phyloP scores from a whole-genome alignment of 169 alveolate species.

The Eimeria mitis region DNA sequence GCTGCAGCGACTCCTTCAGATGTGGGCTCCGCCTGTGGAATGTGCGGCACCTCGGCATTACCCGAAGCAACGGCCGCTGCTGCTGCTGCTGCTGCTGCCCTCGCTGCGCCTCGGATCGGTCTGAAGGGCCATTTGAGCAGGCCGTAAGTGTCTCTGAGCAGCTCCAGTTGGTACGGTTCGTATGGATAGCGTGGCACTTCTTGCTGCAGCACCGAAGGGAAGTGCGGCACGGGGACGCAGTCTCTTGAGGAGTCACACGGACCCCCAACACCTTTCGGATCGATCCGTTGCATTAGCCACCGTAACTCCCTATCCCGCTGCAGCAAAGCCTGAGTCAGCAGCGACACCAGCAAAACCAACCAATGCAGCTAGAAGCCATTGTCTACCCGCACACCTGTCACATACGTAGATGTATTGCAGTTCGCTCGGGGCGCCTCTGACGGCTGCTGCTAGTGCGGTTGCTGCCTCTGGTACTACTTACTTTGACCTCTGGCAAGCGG shows the following conservation, averaged over 20 bases:
- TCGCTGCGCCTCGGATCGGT: constrained; percentile 29
- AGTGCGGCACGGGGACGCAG: constrained; percentile 80
- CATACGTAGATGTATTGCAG: neutral
- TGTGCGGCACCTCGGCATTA: constrained; percentile 17
- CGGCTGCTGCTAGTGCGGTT: neutral
- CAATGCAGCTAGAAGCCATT: neutral
- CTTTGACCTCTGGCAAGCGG: constrained; percentile 53
- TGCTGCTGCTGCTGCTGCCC: constrained; percentile 35
- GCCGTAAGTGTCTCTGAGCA: constrained; percentile 77
- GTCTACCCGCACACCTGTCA: neutral
- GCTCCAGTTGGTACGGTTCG: constrained; percentile 79
- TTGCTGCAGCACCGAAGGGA: constrained; percentile 79
- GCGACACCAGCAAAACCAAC: neutral
- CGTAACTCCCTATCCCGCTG: constrained; percentile 25
- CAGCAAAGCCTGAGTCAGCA: constrained; percentile 40
- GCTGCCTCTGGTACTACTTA: neutral
- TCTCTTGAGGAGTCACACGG: constrained; percentile 50
- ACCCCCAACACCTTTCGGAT: constrained; percentile 28
- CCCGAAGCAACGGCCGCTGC: constrained; percentile 52
- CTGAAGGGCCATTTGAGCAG: constrained; percentile 82
- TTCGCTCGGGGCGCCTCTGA: neutral
- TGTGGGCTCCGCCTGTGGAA: constrained; percentile 43
- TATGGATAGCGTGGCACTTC: constrained; percentile 80
- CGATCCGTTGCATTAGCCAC: constrained; percentile 67
- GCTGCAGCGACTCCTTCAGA: constrained; percentile 54